Conservation (phyloP, 495 filamentous ascomycete genomes). For the Poronia punctata region DNA sequence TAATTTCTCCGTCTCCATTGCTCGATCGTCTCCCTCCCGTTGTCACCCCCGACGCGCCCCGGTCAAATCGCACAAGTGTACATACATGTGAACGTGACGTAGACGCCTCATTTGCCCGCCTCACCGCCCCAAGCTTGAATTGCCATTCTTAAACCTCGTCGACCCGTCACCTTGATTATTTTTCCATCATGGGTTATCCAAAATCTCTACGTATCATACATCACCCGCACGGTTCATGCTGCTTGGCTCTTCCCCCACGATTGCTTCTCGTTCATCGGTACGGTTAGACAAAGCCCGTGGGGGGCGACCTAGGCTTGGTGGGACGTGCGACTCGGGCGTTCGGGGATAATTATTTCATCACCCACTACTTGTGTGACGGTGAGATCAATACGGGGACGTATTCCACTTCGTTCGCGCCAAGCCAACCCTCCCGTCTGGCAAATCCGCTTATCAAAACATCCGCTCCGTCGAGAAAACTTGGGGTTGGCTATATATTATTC, state of each 20-base stretch:
- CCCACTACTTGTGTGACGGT: constrained; percentile 21
- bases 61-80: too few species aligned
- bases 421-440: background rate
- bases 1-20: background rate
- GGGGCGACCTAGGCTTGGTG: constrained; percentile 16
- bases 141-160: constrained; percentile 3
- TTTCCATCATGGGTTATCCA: too few species aligned
- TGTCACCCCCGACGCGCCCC: background rate
- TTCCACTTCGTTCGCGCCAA: background rate
- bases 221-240: constrained; percentile 8
- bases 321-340: constrained; percentile 10
- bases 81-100: constrained; percentile 4
- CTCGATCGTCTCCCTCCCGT: background rate
- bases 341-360: constrained; percentile 13
- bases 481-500: too few species aligned
- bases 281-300: too few species aligned
- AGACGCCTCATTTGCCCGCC: too few species aligned
- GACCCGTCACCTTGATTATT: background rate
- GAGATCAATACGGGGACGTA: constrained; percentile 22
- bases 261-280: too few species aligned
- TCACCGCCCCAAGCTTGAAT: constrained; percentile 10
- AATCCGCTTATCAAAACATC: too few species aligned
- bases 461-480: too few species aligned
- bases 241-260: constrained; percentile 1
- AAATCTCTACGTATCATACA: constrained; percentile 3